Evolutionary conservation across 371 early-diverging fungal genomes (phyloP), one percentile per base, ranked within the genome.

Genomic region (Coemansia sp.): DNA sequence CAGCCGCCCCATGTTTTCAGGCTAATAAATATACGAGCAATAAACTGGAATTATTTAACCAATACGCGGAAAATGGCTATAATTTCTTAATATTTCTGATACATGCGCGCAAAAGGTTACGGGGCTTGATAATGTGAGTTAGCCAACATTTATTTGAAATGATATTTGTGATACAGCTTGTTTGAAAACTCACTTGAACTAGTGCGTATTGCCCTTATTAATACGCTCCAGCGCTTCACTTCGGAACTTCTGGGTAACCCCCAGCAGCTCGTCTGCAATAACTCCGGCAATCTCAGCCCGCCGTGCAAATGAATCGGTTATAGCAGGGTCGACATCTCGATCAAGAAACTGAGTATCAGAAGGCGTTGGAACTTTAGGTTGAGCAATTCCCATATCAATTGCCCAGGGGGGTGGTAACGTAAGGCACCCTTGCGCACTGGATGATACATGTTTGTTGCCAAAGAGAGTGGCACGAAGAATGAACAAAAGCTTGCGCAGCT

Each of bases 1-100:
- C 15, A 87, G 78, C 36, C 78, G 80, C 46, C 74, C 67, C 77
- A 73, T 78, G 46, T 36, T 36, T 36, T 36, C 32, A 36, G 36
- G 36, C 36, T 36, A 36, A 36, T 9, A 36, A 36, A 36, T 36
- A 36, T 36, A 36, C 36, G 11, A 36, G 36, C 36, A 36, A 36
- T 32, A 32, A 36, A 11, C 36, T 36, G 36, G 36, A 36, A 36
- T 36, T 36, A 36, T 8, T 36, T 36, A 9, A 36, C 11, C 9
- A 36, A 36, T 9, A 9, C 36, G 11, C 11, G 36, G 36, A 36
- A 36, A 36, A 36, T 36, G 36, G 3, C 36, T 36, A 36, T 36
- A 36, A 36, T 36, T 36, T 36, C 36, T 11, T 36, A 36, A 36
- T 36, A 36, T 36, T 36, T 8, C 36, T 36, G 36, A 36, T 36